Base-by-base conservation (phyloP, 768 basidiomycete genomes). In the button mushroom (Agaricus bisporus) region DNA sequence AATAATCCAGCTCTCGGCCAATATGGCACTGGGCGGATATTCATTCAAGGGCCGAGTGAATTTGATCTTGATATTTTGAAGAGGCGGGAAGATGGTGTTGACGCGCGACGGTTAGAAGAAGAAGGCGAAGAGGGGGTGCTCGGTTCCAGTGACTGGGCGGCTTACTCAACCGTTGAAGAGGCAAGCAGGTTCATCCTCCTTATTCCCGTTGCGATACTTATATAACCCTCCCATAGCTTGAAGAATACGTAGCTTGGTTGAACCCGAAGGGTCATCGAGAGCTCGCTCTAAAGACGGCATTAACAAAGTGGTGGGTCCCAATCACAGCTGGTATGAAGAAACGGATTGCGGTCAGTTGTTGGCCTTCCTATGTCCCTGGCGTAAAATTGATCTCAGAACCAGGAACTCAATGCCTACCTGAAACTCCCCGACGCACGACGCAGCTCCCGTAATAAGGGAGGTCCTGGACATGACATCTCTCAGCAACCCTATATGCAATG, bases 221-320 rank as follows among this genome's bases (percentile, higher is more conserved):
- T 49, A 32, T 57, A 51, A 43, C 17, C 50, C 29, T 48, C 25
- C 42, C 58, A 37, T 64, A 98, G 95, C 68, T 95, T 51, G 86
- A 91, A 36, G 82, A 85, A 52, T 89, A 90, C 62, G 67, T 91
- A 28, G 77, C 83, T 4, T 99, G 95, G 95, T 74, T 99, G 15
- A 97, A 95, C 65, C 76, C 85, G 29, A 95, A 93, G 71, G 95
- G 97, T 4, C 81, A 86, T 50, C 84, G 95, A 50, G 95, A 99
- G 68, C 71, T 86, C 39, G 84, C 85, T 28, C 74, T 95, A 41
- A 90, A 87, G 70, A 82, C 83, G 46, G 70, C 78, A 1, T 71
- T 99, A 55, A 80, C 78, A 14, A 92, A 90, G 64, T 91, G 90
- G 86, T 88, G 86, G 83, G 73, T 78, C 45, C 90, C 92, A 65